Percentiles rank a stretch among this genome's conserved stretches.
Evolutionary conservation across 805 yeast genomes (phyloP).

Genomic region (Metschnikowia similis): DNA sequence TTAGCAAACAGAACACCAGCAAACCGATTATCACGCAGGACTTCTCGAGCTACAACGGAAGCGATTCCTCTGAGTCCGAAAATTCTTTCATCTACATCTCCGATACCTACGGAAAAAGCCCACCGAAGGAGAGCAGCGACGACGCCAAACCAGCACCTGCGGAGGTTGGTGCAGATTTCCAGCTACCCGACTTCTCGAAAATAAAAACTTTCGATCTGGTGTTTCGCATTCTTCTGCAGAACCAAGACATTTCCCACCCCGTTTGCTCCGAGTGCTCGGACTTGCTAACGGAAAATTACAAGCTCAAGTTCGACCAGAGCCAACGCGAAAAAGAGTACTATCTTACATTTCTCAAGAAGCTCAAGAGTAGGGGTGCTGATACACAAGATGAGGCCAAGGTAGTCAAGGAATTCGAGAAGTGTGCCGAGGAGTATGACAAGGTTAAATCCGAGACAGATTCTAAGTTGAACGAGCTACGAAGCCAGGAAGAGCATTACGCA

Average conservation of each 20-base stretch:
- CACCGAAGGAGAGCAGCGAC: constrained; percentile 9
- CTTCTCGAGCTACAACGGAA: not conserved
- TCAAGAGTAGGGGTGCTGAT: constrained; percentile 42
- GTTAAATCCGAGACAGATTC: constrained; percentile 35
- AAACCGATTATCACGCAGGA: not conserved
- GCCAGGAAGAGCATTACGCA: constrained; percentile 39
- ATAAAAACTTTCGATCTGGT: constrained; percentile 56
- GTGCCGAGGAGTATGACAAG: constrained; percentile 6
- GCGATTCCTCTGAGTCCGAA: not conserved
- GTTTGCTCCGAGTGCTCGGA: constrained; percentile 84
- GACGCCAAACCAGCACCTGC: not conserved
- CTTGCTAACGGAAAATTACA: constrained; percentile 58
- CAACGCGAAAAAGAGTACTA: constrained; percentile 78
- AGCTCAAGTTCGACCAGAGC: constrained; percentile 64
- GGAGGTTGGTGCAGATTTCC: constrained; percentile 5
- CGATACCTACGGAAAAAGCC: constrained; percentile 19
- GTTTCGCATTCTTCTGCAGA: constrained; percentile 63
- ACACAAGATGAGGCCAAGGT: constrained; percentile 7
- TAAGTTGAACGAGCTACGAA: constrained; percentile 28
- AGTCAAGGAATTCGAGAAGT: not conserved
- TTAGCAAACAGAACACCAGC: constrained; percentile 24
- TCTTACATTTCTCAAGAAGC: constrained; percentile 62
- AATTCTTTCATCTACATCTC: constrained; percentile 16
- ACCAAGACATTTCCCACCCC: constrained; percentile 76
- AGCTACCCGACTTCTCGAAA: constrained; percentile 24